These are phyloP conservation scores for Gonapodya prolifera DNA, from an alignment of 192 early-diverging fungal genomes.

Conservation along the genomic window DNA sequence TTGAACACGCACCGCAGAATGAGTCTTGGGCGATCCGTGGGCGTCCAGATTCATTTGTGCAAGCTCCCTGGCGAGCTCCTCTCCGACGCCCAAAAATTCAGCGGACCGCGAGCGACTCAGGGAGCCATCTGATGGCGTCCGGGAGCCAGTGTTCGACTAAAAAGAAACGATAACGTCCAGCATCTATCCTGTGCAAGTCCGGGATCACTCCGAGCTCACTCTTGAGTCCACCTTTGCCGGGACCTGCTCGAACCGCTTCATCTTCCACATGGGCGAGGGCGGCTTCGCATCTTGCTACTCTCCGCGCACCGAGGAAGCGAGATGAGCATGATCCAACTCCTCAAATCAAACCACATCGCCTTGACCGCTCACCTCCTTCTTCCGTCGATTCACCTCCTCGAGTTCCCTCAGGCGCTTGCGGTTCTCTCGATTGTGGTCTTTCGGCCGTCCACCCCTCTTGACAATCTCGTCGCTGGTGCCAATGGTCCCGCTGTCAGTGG, in stretches of 20 bases:
- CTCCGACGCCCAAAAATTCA: constrained; percentile 8
- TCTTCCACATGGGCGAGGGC: constrained; percentile 26
- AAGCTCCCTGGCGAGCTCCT: constrained; percentile 1
- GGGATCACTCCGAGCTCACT: background rate
- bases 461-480: constrained; percentile 32
- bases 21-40: background rate
- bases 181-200: background rate
- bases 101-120: constrained; percentile 10
- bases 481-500: background rate
- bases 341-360: background rate
- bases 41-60: background rate
- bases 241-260: constrained; percentile 33
- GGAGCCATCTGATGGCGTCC: constrained; percentile 8
- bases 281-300: constrained; percentile 18
- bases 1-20: too few relatives aligned
- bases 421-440: constrained; percentile 36
- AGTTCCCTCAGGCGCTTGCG: constrained; percentile 18
- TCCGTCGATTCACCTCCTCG: constrained; percentile 17
- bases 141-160: constrained; percentile 2
- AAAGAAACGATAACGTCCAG: background rate
- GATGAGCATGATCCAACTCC: too few relatives aligned
- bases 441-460: constrained; percentile 29
- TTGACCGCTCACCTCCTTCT: constrained; percentile 15
- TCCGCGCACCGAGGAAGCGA: too few relatives aligned
- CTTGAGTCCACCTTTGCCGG: constrained; percentile 17